Percentiles rank a stretch among this genome's conserved stretches.
phyloP scores from a whole-genome alignment of 2,329 filamentous ascomycete genomes.

The Metarhizium guizhouense region DNA sequence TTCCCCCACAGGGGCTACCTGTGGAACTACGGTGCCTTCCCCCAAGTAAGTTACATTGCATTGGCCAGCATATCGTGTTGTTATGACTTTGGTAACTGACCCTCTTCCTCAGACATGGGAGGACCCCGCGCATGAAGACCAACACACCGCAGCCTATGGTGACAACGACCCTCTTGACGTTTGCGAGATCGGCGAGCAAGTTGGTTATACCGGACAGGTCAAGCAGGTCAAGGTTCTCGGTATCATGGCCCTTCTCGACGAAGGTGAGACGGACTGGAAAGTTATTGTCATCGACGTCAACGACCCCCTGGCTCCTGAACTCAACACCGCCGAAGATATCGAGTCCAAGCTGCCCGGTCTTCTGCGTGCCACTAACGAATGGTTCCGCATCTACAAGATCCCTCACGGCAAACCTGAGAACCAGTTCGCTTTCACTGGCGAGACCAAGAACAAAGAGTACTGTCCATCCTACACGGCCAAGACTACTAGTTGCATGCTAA shows the following conservation, averaged over 20 bases:
- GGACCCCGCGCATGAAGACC: conserved; percentile 91
- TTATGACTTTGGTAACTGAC: background rate
- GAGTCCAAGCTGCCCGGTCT: conserved; percentile 97
- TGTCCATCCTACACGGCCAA: background rate
- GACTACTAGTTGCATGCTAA: conserved; percentile 1
- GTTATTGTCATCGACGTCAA: conserved; percentile 99
- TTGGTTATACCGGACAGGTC: conserved; percentile 90
- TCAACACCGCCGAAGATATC: conserved; percentile 98
- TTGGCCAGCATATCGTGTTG: background rate
- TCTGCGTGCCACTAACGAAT: conserved; percentile 96
- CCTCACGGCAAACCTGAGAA: conserved; percentile 99
- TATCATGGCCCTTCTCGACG: conserved; percentile 97
- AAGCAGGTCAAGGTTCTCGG: conserved; percentile 99
- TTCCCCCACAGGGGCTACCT: conserved; percentile 99
- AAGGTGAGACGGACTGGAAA: conserved; percentile 99
- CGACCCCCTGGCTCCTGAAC: conserved; percentile 90
- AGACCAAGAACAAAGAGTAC: conserved; percentile 99
- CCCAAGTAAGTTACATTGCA: conserved; percentile 56
- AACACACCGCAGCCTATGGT: conserved; percentile 98
- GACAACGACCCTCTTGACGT: conserved; percentile 99
- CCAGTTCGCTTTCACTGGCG: conserved; percentile 99
- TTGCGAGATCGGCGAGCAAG: conserved; percentile 98
- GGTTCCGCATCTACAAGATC: conserved; percentile 99
- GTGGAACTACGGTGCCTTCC: conserved; percentile 99
- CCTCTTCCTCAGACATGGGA: conserved; percentile 74